Conservation (phyloP, 257 asterid species). For the Euphrasia confusa region DNA sequence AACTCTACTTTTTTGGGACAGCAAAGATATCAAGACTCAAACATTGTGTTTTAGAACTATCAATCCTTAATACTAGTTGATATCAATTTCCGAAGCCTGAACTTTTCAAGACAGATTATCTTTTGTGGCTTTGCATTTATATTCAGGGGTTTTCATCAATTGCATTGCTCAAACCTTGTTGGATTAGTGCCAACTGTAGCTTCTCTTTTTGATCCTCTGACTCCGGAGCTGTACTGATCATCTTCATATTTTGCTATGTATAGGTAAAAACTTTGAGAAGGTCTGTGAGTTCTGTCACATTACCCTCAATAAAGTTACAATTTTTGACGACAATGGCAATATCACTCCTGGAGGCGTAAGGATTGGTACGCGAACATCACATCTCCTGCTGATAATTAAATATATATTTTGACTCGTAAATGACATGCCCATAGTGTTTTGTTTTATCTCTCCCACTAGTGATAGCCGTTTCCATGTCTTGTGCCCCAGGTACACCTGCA, state of each 20-base stretch:
- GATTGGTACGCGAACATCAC: constrained; percentile 44
- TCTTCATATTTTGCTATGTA: constrained; percentile 11
- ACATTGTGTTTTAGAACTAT: not conserved
- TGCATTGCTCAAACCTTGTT: constrained; percentile 1
- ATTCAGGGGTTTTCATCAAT: not conserved
- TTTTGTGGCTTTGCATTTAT: not conserved
- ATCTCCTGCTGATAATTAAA: not conserved
- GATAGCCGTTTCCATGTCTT: constrained; percentile 2
- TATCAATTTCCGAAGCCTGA: no score
- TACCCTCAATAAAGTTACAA: constrained; percentile 68
- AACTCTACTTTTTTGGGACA: not conserved
- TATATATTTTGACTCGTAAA: not conserved
- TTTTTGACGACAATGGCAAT: constrained; percentile 72
- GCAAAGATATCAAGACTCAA: not conserved
- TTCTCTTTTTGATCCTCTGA: constrained; percentile 6
- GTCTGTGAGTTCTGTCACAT: constrained; percentile 73
- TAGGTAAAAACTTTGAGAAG: constrained; percentile 77
- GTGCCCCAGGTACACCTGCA: constrained; percentile 70
- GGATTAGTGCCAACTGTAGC: not conserved
- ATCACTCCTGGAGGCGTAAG: constrained; percentile 75
- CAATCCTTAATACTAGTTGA: not conserved
- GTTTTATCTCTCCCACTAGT: constrained; percentile 1
- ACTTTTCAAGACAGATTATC: not conserved
- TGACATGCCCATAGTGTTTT: not conserved
- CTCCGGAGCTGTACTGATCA: constrained; percentile 10